Conservation (phyloP, 352 stramenopile genomes). For the Phytopythium helicoides region DNA sequence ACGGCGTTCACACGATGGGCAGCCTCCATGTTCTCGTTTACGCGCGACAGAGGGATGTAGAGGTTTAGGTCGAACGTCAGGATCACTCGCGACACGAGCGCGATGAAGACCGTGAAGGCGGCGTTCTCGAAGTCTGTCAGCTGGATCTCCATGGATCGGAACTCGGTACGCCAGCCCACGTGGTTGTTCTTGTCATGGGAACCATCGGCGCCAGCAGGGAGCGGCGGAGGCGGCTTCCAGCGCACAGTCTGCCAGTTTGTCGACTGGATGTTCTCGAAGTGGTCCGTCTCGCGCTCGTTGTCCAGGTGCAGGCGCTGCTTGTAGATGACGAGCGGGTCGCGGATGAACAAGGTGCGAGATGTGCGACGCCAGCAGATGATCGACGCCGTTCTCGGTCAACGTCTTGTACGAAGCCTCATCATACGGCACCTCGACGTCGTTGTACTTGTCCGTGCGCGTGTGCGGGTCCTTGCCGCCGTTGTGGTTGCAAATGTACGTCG, state of each 20-base stretch:
- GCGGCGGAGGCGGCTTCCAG: conserved; percentile 98
- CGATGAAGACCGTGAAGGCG: conserved; percentile 98
- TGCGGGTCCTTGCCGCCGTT: conserved; percentile 79
- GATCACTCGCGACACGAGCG: conserved; percentile 97
- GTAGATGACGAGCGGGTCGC: conserved; percentile 97
- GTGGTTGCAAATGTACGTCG: conserved; percentile 90
- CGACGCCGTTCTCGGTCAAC: conserved; percentile 91
- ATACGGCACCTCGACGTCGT: conserved; percentile 95
- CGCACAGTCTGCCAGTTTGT: conserved; percentile 99
- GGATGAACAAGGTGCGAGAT: conserved; percentile 99
- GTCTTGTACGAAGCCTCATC: conserved; percentile 93
- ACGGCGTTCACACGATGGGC: conserved; percentile 95
- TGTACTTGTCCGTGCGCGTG: conserved; percentile 84
- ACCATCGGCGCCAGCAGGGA: conserved; percentile 19
- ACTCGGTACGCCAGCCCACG: conserved; percentile 90
- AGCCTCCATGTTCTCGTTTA: conserved; percentile 99
- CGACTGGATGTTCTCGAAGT: conserved; percentile 99
- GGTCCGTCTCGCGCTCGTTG: conserved; percentile 87
- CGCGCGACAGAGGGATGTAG: conserved; percentile 98
- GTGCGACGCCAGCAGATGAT: conserved; percentile 95
- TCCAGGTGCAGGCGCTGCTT: conserved; percentile 85
- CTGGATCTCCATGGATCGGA: conserved; percentile 99
- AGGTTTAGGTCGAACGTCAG: conserved; percentile 99
- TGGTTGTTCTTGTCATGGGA: conserved; percentile 32
- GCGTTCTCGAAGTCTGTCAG: conserved; percentile 99